These are phyloP conservation scores for Schrenkiella parvula DNA, from an alignment of 345 rosid species.

Conservation along the genomic window DNA sequence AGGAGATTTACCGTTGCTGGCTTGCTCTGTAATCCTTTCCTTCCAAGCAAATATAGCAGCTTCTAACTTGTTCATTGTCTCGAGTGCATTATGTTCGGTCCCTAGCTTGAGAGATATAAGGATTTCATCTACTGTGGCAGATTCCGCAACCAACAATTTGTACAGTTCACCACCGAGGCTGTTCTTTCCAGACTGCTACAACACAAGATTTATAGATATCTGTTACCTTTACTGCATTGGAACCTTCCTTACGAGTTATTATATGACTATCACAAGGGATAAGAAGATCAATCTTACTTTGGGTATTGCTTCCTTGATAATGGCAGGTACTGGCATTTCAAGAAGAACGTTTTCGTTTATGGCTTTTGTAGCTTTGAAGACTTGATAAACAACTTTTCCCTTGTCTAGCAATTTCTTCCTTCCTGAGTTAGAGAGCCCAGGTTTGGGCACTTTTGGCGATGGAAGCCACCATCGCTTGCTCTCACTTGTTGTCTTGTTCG, in stretches of 20 bases:
- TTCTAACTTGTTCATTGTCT: slow-evolving; percentile 66
- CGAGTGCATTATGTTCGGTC: slow-evolving; percentile 67
- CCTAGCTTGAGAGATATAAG: slow-evolving; percentile 48
- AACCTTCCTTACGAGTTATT: neutral
- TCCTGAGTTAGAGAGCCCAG: slow-evolving; percentile 67
- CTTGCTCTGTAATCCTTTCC: slow-evolving; percentile 56
- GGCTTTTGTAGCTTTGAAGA: slow-evolving; percentile 88
- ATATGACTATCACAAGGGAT: neutral
- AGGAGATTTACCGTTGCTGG: slow-evolving; percentile 50
- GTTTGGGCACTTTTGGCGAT: slow-evolving; percentile 73
- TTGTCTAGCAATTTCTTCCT: slow-evolving; percentile 57
- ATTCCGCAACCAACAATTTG: slow-evolving; percentile 49
- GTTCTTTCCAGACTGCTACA: slow-evolving; percentile 72
- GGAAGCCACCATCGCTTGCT: slow-evolving; percentile 99
- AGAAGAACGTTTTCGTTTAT: slow-evolving; percentile 76
- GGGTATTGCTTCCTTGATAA: slow-evolving; percentile 71
- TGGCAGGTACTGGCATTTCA: slow-evolving; percentile 80
- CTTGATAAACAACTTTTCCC: slow-evolving; percentile 71
- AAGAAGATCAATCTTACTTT: slow-evolving; percentile 46
- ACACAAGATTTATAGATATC: neutral
- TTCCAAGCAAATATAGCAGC: slow-evolving; percentile 74
- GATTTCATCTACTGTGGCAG: slow-evolving; percentile 48
- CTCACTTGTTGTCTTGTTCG: slow-evolving; percentile 55
- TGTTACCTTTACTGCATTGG: neutral
- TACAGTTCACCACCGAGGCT: slow-evolving; percentile 78